Conservation (phyloP, 495 filamentous ascomycete species). For the Chaetomidium leptoderma region DNA sequence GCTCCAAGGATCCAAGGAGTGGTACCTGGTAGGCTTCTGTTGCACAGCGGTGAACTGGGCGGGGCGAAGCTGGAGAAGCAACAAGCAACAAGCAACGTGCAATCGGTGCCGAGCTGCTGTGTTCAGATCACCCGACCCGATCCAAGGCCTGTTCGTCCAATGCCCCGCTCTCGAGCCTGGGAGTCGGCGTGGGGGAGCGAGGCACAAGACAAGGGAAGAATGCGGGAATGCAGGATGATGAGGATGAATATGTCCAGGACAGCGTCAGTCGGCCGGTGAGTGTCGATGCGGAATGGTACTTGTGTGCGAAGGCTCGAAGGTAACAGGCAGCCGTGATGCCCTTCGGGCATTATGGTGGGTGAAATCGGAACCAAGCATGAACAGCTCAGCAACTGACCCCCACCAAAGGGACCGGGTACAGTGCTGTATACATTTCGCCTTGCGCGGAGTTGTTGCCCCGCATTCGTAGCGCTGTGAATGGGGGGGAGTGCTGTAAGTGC, state of each 20-base stretch:
- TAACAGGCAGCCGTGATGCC: neutral
- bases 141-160: neutral
- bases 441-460: conserved; percentile 3
- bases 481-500: no score
- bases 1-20: neutral
- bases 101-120: conserved; percentile 1
- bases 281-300: neutral
- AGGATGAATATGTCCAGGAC: neutral
- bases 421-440: neutral
- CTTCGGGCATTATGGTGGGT: neutral
- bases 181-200: conserved; percentile 6
- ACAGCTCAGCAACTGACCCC: conserved; percentile 11
- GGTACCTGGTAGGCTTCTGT: neutral
- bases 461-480: no score
- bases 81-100: neutral
- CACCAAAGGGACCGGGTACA: no score
- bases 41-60: conserved; percentile 1
- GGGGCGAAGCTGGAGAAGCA: neutral
- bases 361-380: neutral
- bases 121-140: conserved; percentile 4
- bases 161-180: conserved; percentile 2
- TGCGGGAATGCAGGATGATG: neutral
- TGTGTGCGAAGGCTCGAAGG: no score
- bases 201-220: neutral
- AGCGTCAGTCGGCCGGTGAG: neutral